Base-by-base conservation (phyloP, 768 basidiomycete genomes). In the Leccinellum albellum region DNA sequence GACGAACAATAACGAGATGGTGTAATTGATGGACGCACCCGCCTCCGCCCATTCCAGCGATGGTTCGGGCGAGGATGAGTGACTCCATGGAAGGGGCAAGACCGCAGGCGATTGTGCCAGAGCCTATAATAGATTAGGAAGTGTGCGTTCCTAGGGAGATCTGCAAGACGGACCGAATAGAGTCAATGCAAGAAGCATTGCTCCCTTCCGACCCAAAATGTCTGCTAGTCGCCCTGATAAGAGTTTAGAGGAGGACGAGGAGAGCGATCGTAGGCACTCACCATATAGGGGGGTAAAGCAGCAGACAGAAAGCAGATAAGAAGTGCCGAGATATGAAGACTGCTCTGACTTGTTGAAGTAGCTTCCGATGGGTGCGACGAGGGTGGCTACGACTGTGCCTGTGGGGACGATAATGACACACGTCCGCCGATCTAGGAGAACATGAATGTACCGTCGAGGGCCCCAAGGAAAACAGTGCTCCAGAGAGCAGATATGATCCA, bases 11-110 rank as follows among this genome's bases (percentile, higher is more conserved):
- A 6, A 12, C 24, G 6, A 24, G 35, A 3, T 26, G 33, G 24
- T 6, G 9, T 8, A 29, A 49, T 13, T 45, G 40, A 50, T 40
- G 3, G 23, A 82, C 87, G 73, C 70, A 91, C 85, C 92, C 89
- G 72, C 92, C 94, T 55, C 94, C 92, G 55, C 91, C 94, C 85
- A 92, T 91, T 50, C 94, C 94, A 26, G 94, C 93, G 45, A 97
- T 73, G 3, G 91, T 85, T 13, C 95, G 84, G 55, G 89, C 90
- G 42, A 79, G 78, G 59, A 96, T 92, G 53, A 97, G 80, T 13
- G 79, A 70, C 60, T 83, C 80, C 94, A 98, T 96, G 6, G 87
- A 89, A 9, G 88, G 85, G 42, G 93, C 95, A 42, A 94, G 63
- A 1, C 91, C 96, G 67, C 94, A 98, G 15, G 87, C 78, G 42